phyloP scores from a whole-genome alignment of 2,329 filamentous ascomycete species.

The Ceratocystis papillata region DNA sequence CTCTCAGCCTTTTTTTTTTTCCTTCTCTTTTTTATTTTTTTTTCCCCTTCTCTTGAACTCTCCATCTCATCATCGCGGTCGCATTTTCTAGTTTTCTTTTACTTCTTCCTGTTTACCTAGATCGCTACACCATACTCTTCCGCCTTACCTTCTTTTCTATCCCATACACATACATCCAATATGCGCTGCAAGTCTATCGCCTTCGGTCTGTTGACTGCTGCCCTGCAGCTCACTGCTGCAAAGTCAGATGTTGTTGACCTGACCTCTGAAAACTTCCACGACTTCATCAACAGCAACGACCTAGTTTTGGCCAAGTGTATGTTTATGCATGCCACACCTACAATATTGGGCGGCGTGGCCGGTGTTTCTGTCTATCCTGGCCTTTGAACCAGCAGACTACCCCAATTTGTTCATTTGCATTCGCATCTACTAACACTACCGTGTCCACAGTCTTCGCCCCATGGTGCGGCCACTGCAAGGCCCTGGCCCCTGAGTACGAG shows the following conservation, averaged over 20 bases:
- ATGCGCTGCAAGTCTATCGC: constrained; percentile 44
- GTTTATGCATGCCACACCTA: constrained; percentile 30
- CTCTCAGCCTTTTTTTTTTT: constrained; percentile 24
- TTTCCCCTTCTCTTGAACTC: constrained; percentile 17
- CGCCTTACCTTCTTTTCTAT: constrained; percentile 13
- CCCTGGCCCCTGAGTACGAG: constrained; percentile 85
- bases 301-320: constrained; percentile 90
- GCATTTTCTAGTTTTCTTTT: constrained; percentile 16
- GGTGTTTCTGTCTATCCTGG: too few relatives aligned
- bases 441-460: constrained; percentile 67
- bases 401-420: too few relatives aligned
- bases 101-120: constrained; percentile 10
- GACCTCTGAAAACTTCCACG: constrained; percentile 75
- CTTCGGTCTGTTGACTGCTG: constrained; percentile 45
- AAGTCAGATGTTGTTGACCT: constrained; percentile 75
- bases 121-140: constrained; percentile 17
- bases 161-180: constrained; percentile 27
- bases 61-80: constrained; percentile 17
- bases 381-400: too few relatives aligned
- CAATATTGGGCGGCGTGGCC: too few relatives aligned
- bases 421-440: neutral
- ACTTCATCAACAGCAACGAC: constrained; percentile 74
- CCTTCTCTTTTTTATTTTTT: constrained; percentile 24
- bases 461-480: constrained; percentile 98
- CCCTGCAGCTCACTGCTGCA: constrained; percentile 49